Evolutionary conservation across 2,329 filamentous ascomycete species (phyloP).

Genomic region (Colletotrichum truncatum): DNA sequence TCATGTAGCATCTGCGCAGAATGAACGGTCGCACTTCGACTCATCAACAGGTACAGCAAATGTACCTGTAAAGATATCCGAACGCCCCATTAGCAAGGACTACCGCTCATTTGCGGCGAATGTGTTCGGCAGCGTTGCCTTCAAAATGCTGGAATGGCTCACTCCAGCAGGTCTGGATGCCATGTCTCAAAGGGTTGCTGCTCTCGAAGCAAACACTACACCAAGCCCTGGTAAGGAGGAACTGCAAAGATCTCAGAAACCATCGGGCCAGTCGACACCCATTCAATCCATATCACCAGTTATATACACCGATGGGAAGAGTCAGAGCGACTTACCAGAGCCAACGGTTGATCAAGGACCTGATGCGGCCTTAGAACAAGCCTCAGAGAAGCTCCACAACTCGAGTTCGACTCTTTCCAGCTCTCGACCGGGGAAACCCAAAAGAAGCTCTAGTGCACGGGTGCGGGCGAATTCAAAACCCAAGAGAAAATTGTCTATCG

Average conservation of each 20-base stretch:
- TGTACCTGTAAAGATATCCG: conserved; percentile 47
- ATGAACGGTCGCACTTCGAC: conserved; percentile 30
- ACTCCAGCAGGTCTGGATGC: conserved; percentile 64
- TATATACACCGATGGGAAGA: conserved; percentile 30
- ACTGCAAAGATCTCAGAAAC: conserved; percentile 8
- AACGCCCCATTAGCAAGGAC: conserved; percentile 61
- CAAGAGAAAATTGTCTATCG: conserved; percentile 39
- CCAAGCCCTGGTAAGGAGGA: conserved; percentile 15
- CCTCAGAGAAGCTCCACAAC: conserved; percentile 20
- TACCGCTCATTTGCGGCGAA: conserved; percentile 70
- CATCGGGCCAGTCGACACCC: conserved; percentile 22
- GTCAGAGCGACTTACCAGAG: conserved; percentile 29
- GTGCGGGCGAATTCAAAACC: conserved; percentile 39
- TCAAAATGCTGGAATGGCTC: conserved; percentile 78
- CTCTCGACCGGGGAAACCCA: conserved; percentile 12
- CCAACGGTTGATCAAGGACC: conserved; percentile 5
- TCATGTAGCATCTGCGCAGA: background rate
- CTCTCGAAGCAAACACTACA: conserved; percentile 37
- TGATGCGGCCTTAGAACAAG: background rate
- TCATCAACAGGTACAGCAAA: conserved; percentile 25
- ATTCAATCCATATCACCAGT: conserved; percentile 14
- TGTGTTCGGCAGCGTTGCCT: conserved; percentile 71
- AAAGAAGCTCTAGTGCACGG: conserved; percentile 35
- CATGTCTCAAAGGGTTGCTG: conserved; percentile 52
- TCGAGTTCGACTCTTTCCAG: conserved; percentile 4